Base-by-base conservation (phyloP, 495 filamentous ascomycete genomes). In the Saxophila tyrrhenica region DNA sequence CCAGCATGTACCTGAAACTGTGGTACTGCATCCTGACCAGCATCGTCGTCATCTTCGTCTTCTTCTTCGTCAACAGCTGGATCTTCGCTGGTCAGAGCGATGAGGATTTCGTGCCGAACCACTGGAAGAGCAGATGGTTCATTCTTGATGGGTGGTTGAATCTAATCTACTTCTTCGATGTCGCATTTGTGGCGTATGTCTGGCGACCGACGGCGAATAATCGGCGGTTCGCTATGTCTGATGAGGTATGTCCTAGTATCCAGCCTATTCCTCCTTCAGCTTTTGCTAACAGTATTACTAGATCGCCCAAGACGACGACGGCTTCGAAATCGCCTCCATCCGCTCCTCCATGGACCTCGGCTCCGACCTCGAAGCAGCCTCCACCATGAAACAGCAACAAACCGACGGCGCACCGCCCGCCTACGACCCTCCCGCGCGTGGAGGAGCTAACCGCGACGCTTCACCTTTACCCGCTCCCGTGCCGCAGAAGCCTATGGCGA, bases 181-280 rank as follows among this genome's bases (percentile, higher is more conserved):
- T 99, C 21, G 78, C 78, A 39, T 95, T 88, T 68, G 79, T 99
- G 46, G 87, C 91, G n/a, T 99, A 97, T 62, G 75, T 99, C 35
- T 99, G 92, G 92, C 77, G 92, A 50, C 92, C 92, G 25, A 96
- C 92, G 21, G 90, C 82, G 39, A 97, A 99, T 69, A 99, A 99
- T 72, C 77, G 91, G 61, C 79, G 92, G 55, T 99, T 99, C 65
- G 92, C 92, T 29, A 99, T 99, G 92, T 91, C 86, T 70, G 92
- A 99, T 62, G 92, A 98, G 80, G 81, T 82, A 74, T 62, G 71
- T 44, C 17, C 42, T 35, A 16, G 35, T 8, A 3, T n/a, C 15
- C 24, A 25, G 11, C 29, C 47, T 20, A 16, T 3, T 16, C 9
- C 20, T 29, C 19, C 29, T 35, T 23, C 69, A n/a, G n/a, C n/a